Evolutionary conservation across 2,329 filamentous ascomycete species (phyloP).

Genomic region (Fusarium circinatum): DNA sequence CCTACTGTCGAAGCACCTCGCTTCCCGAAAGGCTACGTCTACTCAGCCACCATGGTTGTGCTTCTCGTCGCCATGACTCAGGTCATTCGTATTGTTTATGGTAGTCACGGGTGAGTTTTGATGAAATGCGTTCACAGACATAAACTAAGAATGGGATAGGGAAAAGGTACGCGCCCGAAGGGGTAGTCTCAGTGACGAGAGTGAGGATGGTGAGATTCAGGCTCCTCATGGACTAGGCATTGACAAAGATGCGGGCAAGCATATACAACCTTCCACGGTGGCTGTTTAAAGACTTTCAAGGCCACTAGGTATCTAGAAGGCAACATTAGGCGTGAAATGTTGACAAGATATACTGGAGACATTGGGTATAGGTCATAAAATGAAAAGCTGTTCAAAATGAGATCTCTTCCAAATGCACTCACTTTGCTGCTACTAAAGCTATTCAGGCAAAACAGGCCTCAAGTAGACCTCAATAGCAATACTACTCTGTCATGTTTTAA

Average conservation of each 20-base stretch:
- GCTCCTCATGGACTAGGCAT: neutral
- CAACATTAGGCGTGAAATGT: accelerated
- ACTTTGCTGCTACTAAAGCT: neutral
- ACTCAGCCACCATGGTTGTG: neutral
- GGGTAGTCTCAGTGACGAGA: neutral
- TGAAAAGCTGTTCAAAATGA: too few species aligned
- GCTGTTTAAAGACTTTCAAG: neutral
- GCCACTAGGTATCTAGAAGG: too few species aligned
- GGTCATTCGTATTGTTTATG: neutral
- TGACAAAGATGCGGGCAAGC: neutral
- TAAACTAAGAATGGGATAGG: neutral
- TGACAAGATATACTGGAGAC: accelerated
- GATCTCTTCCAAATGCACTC: too few species aligned
- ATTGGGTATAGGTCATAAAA: too few species aligned
- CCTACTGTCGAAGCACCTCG: neutral
- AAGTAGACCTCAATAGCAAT: neutral
- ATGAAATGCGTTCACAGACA: accelerated
- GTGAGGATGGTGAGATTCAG: neutral
- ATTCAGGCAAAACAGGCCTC: accelerated
- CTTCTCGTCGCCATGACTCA: neutral
- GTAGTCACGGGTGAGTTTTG: neutral
- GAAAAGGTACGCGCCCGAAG: neutral
- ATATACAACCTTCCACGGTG: neutral
- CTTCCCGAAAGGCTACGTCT: neutral
- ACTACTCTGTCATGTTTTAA: neutral